Evolutionary conservation across 352 stramenopile species (phyloP).

Genomic region (Phytophthora sp.): DNA sequence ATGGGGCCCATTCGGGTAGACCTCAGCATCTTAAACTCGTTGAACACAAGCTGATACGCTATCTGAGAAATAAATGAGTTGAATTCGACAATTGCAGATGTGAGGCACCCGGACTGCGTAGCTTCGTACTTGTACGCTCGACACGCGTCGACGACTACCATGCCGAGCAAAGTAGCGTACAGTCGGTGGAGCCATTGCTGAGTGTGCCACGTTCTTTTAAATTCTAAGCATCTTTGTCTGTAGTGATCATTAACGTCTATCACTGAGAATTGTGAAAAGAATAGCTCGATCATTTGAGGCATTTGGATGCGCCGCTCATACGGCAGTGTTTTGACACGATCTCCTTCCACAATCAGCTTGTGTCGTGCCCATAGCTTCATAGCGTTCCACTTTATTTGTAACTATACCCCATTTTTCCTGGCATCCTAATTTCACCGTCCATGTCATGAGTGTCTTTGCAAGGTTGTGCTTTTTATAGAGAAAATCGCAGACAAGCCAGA

Average conservation of each 20-base stretch:
- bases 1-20: background rate
- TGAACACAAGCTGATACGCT: conserved; percentile 1
- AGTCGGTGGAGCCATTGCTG: background rate
- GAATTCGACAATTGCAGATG: background rate
- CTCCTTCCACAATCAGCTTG: background rate
- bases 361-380: no score
- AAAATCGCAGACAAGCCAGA: no score
- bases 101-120: background rate
- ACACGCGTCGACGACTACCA: background rate
- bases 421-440: no score
- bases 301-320: background rate
- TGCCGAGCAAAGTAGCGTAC: background rate
- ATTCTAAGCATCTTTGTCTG: background rate
- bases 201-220: background rate
- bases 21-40: background rate
- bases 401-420: no score
- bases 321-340: background rate
- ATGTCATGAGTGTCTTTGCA: no score
- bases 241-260: background rate
- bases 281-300: conserved; percentile 1
- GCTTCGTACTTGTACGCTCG: no score
- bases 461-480: no score
- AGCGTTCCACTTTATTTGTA: no score
- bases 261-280: background rate
- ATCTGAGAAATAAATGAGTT: background rate